Conservation (phyloP, 345 rosid species). For the Aquilaria malaccensis region DNA sequence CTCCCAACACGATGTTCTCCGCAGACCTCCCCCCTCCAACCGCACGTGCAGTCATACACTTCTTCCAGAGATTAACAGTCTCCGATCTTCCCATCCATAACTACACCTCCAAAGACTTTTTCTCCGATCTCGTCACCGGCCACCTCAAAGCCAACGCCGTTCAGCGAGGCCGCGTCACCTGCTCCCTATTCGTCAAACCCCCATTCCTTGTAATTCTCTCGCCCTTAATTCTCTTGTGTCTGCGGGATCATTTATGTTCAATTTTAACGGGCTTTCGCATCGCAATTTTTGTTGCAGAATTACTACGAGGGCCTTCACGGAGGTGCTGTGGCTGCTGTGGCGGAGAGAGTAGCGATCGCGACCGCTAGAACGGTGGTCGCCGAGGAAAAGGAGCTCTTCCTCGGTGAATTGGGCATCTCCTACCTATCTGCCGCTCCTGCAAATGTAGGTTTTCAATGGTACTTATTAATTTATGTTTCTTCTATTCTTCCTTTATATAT, state of each 20-base stretch:
- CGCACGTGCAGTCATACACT: slow-evolving; percentile 4
- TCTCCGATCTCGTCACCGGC: slow-evolving; percentile 37
- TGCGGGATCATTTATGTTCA: background rate
- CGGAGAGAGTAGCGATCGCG: slow-evolving; percentile 59
- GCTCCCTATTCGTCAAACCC: slow-evolving; percentile 50
- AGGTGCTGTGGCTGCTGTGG: slow-evolving; percentile 58
- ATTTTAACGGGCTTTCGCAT: background rate
- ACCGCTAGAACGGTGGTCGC: slow-evolving; percentile 54
- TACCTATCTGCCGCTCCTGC: slow-evolving; percentile 50
- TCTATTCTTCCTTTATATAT: background rate
- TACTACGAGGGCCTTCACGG: slow-evolving; percentile 50
- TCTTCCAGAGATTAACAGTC: slow-evolving; percentile 19
- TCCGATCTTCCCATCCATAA: slow-evolving; percentile 19
- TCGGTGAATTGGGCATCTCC: slow-evolving; percentile 64
- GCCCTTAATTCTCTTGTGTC: background rate
- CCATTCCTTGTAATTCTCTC: slow-evolving; percentile 29
- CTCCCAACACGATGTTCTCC: slow-evolving; percentile 10
- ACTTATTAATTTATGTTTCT: background rate
- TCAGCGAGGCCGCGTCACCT: slow-evolving; percentile 48
- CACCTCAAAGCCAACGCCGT: slow-evolving; percentile 34
- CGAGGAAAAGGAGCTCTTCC: slow-evolving; percentile 49
- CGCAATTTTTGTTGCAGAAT: slow-evolving; percentile 29
- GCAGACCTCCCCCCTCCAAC: slow-evolving; percentile 17
- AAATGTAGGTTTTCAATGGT: slow-evolving; percentile 18
- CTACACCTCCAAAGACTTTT: slow-evolving; percentile 27